Base-by-base conservation (phyloP, 2,329 filamentous ascomycete genomes). In the Akanthomyces lecanii region DNA sequence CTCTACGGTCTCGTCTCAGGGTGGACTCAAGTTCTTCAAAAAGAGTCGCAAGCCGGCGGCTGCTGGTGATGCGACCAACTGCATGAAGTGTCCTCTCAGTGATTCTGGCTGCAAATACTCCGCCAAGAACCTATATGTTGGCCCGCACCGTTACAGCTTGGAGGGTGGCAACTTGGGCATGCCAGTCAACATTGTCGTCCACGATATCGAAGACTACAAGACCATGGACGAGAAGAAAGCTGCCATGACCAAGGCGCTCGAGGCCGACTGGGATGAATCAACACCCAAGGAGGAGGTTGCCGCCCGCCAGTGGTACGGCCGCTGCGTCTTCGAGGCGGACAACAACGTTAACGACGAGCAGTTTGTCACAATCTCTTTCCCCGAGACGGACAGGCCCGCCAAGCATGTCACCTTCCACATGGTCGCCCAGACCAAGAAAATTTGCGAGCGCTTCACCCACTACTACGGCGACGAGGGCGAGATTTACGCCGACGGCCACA, bases 321-420 rank as follows among this genome's bases (percentile, higher is more conserved):
- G 94, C n/a, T 99, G 95, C 72, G 95, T 98, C 1, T 98, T 88
- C 77, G 95, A 97, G 73, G 81, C 88, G 5, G 92, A 96, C 76
- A 99, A 98, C 76, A 88, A 96, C 70, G 95, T 98, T 48, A 91
- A 88, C 70, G 95, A 99, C 73, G 92, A 98, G 70, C 94, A 98
- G 74, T 84, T 89, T 30, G 95, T 98, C 23, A 94, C 90, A 0
- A 85, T 98, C 59, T 86, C 84, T 4, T 98, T 94, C 92, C 89
- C 92, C 14, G 91, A 96, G 63, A 68, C 69, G n/a, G 65, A 63
- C 53, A 80, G 86, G 28, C 85, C 85, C 2, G 85, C 91, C 50
- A 98, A 98, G 78, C 92, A 89, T 18, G 94, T 93, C 0, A 87
- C 87, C 2, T 90, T 98, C 73, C 94, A 98, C 75, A 97, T 98